Conservation (phyloP, 1,139 yeast species). For the Yamadazyma mexicana region DNA sequence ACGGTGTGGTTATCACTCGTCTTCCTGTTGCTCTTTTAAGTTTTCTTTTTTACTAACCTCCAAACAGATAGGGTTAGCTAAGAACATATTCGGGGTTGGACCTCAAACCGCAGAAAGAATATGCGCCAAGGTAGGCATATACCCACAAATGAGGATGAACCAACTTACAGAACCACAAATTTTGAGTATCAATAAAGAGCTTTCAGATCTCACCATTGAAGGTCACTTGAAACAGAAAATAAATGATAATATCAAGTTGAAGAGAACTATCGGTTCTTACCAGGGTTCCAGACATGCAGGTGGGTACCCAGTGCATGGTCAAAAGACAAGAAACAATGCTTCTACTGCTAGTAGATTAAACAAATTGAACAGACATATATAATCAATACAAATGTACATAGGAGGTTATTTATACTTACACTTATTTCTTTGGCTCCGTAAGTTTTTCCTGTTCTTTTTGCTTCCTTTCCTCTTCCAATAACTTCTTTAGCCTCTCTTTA, state of each 20-base stretch:
- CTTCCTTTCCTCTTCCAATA: conserved; percentile 2
- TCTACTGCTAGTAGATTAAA: conserved; percentile 86
- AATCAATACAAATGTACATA: conserved; percentile 4
- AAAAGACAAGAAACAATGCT: conserved; percentile 87
- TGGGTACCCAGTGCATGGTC: conserved; percentile 93
- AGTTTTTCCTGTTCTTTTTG: background rate
- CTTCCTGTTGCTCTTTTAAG: background rate
- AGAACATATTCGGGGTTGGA: conserved; percentile 87
- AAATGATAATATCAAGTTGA: conserved; percentile 74
- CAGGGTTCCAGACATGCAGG: conserved; percentile 88
- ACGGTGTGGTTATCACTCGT: background rate
- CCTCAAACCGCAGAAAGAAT: conserved; percentile 67
- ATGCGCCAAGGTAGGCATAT: conserved; percentile 86
- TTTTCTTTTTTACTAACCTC: conserved; percentile 7
- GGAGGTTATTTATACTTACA: background rate
- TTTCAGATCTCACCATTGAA: conserved; percentile 80
- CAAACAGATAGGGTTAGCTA: conserved; percentile 66
- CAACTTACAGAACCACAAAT: conserved; percentile 87
- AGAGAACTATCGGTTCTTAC: conserved; percentile 80
- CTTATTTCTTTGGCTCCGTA: background rate
- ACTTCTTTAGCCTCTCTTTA: conserved; percentile 28
- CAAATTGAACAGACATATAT: conserved; percentile 58
- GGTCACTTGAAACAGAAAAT: conserved; percentile 80
- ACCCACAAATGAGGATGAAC: conserved; percentile 93
- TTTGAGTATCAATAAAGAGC: conserved; percentile 82